These are phyloP conservation scores for Aspergillus spinulosporus DNA, from an alignment of 2,329 filamentous ascomycete genomes.

Conservation along the genomic window DNA sequence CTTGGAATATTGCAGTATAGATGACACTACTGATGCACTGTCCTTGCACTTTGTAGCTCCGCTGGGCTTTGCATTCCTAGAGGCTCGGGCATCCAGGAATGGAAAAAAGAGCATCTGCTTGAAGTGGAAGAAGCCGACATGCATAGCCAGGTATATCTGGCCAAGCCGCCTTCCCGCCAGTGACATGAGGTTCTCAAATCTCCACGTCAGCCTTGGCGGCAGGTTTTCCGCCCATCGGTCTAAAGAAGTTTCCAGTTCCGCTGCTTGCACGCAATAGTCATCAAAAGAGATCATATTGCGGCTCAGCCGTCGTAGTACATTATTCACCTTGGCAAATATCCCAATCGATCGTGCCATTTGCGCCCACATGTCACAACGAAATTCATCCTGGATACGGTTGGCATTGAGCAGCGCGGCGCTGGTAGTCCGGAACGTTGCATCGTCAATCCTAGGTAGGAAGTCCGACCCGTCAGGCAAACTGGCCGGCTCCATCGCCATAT, in stretches of 20 bases:
- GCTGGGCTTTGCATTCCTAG: background rate
- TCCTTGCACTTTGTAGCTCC: constrained; percentile 20
- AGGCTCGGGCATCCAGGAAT: constrained; percentile 19
- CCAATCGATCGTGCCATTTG: constrained; percentile 23
- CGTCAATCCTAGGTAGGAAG: constrained; percentile 20
- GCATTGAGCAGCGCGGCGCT: constrained; percentile 12
- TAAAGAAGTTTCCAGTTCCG: constrained; percentile 13
- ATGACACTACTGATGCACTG: constrained; percentile 20
- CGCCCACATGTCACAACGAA: constrained; percentile 24
- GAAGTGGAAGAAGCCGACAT: constrained; percentile 26
- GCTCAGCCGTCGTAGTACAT: constrained; percentile 20
- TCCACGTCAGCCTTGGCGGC: constrained; percentile 19
- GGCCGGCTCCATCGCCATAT: constrained; percentile 23
- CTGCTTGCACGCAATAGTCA: constrained; percentile 20
- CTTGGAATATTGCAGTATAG: constrained; percentile 21
- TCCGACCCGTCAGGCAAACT: constrained; percentile 4
- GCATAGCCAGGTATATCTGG: constrained; percentile 26
- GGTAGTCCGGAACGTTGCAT: constrained; percentile 20
- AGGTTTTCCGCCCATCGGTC: constrained; percentile 20
- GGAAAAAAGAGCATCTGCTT: constrained; percentile 27
- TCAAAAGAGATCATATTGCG: constrained; percentile 18
- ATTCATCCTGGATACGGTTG: background rate
- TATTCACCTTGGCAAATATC: constrained; percentile 22
- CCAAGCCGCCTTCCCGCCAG: constrained; percentile 20
- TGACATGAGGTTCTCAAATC: constrained; percentile 17